These are phyloP conservation scores for Hypholoma fasciculare DNA, from an alignment of 768 basidiomycete genomes.

Conservation along the genomic window DNA sequence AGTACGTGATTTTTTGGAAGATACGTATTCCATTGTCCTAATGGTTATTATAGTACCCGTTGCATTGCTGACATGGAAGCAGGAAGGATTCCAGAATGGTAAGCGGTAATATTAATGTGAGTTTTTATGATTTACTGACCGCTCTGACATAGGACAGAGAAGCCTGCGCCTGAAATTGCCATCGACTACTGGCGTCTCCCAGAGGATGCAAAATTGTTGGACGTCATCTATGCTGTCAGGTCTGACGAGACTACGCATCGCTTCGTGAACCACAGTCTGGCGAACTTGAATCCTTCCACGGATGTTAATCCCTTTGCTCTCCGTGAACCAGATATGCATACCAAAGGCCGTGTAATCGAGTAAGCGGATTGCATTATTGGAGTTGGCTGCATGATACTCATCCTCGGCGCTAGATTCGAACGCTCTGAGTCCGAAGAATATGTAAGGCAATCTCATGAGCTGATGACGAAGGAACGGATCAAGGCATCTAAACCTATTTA, in stretches of 20 bases:
- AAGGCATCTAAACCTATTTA: background rate
- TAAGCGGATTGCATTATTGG: constrained; percentile 35
- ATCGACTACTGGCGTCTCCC: constrained; percentile 93
- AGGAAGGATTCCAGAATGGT: constrained; percentile 60
- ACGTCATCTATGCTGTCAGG: constrained; percentile 89
- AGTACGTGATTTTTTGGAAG: constrained; percentile 48
- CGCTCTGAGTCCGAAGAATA: constrained; percentile 66
- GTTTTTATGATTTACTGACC: background rate
- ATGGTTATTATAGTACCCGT: constrained; percentile 52
- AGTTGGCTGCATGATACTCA: constrained; percentile 8
- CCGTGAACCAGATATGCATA: constrained; percentile 83
- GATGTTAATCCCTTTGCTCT: constrained; percentile 93
- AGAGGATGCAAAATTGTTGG: constrained; percentile 74
- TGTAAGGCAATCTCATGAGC: constrained; percentile 58
- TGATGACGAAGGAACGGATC: constrained; percentile 38
- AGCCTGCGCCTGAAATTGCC: constrained; percentile 83
- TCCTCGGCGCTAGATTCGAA: constrained; percentile 51
- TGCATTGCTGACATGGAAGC: constrained; percentile 83
- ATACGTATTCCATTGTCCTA: background rate
- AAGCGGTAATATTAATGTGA: background rate
- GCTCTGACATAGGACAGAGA: constrained; percentile 48
- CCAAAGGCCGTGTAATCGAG: constrained; percentile 77
- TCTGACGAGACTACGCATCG: constrained; percentile 93
- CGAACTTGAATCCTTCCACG: constrained; percentile 71
- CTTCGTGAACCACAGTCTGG: constrained; percentile 95